Evolutionary conservation across 202 grass and related monocot genomes (phyloP), one percentile per base, ranked within the genome.

Genomic region (Panicum hallii): DNA sequence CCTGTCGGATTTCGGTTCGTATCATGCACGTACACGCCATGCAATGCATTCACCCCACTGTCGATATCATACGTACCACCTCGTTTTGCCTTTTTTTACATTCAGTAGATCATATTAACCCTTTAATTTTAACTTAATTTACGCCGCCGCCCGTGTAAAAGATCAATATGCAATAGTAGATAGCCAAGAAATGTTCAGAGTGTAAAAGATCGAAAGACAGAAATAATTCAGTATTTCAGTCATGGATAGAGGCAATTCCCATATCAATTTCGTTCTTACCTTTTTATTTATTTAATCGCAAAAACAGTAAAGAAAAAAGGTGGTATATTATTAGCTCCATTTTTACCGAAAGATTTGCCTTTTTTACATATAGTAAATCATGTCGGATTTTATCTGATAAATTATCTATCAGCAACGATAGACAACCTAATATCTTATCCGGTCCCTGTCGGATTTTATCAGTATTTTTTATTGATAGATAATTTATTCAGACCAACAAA

Each of bases 1-100:
- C 75, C 84, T 80, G 75, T 90, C 80, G 43, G 65, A 90, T 63
- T 87, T 79, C 74, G 74, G 74, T 67, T 83, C 66, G 40, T 82
- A 70, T 82, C 77, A 36, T 64, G 70, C 71, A 48, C 65, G 72
- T 49, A 70, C 44, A 16, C 74, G 44, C 16, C 74, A 15, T 63
- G 41, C 62, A 74, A 1, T 88, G 7, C 7, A 43, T 43, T 26
- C 7, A 56, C 19, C 56, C 38, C 2, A 36, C 36, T 45, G 74
- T 77, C 69, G 45, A 28, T 48, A 49, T 13, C 14, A 14, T 6
- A 2, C 26, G 1, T 26, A 26, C 26, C 26, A 26, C 11, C 49
- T n/a, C 6, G 3, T 58, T 63, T 63, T 63, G 14, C 60, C 32
- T 30, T 63, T 30, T 30, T 63, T 32, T 61, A 61, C 57, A 26